Evolutionary conservation across 202 grass and related monocot species (phyloP).

Genomic region (Zoysia matrella): DNA sequence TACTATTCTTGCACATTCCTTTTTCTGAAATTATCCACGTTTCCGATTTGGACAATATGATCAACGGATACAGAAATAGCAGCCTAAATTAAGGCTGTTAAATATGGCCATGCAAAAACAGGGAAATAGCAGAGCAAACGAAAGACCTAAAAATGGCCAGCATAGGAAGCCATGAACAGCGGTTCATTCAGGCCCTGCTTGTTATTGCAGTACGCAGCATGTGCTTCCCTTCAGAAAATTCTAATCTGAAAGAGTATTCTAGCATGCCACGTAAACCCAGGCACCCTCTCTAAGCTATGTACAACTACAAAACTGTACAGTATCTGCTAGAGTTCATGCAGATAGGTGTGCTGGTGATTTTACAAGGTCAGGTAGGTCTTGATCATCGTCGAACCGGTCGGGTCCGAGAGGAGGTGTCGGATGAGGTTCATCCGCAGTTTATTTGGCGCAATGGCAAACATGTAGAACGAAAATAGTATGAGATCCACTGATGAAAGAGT

Average conservation of each 20-base stretch:
- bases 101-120: background rate
- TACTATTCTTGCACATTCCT: constrained; percentile 58
- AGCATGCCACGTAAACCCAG: constrained; percentile 8
- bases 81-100: constrained; percentile 39
- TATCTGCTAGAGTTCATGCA: constrained; percentile 31
- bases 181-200: constrained; percentile 19
- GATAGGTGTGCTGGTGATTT: constrained; percentile 8
- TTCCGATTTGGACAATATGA: background rate
- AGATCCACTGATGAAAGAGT: constrained; percentile 89
- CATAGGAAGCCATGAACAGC: constrained; percentile 10
- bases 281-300: constrained; percentile 53
- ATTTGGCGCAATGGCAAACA: constrained; percentile 89
- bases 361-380: constrained; percentile 85
- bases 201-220: constrained; percentile 17
- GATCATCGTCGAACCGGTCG: constrained; percentile 74
- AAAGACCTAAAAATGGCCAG: constrained; percentile 32
- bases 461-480: constrained; percentile 94
- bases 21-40: background rate
- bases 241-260: background rate
- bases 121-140: background rate
- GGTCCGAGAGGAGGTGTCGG: constrained; percentile 82
- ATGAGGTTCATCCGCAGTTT: constrained; percentile 86
- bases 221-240: constrained; percentile 2
- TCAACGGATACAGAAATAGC: background rate
- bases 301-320: constrained; percentile 75